Base-by-base conservation (phyloP, 2,329 filamentous ascomycete species). In the Blastomyces parvus region DNA sequence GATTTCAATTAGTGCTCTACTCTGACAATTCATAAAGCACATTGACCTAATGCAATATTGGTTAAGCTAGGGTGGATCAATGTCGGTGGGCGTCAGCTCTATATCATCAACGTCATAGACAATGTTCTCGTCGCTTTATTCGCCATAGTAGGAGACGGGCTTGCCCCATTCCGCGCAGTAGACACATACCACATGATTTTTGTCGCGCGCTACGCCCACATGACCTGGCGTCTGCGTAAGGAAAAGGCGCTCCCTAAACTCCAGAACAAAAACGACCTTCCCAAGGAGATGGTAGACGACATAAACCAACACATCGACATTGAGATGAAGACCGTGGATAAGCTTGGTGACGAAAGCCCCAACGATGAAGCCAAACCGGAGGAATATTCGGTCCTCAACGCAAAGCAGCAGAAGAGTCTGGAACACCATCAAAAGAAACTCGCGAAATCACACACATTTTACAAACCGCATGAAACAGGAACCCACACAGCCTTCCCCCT, bases 121-220 rank as follows among this genome's bases (percentile, higher is more conserved):
- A 86, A 87, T 68, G 80, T 88, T 36, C 80, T 90, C 17, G 87
- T 90, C 7, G 87, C 86, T 13, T 80, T 90, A 7, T 90, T 90
- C 67, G 86, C 84, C 61, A 76, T 90, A 65, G 86, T 89, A 72
- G 87, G 87, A 58, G 87, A 89, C 67, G 87, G 87, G 2, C 76
- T 90, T 40, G 85, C 85, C 0, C 87, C 90, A 0, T 95, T 93
- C 73, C 85, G 90, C 42, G 84, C 83, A 4, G 81, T 93, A 7
- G 90, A 95, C 72, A 94, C 90, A 0, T 95, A 95, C 73, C 90
- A 94, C 74, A 92, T 94, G 89, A 83, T 86, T 52, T 93, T 85
- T 74, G 88, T 95, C 65, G 86, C 87, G 0, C 87, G 87, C 66
- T 93, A 91, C 70, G 86, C 85, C 63, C 80, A 82, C 63, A 72